Base-by-base conservation (phyloP, 352 stramenopile genomes). In the Phytophthora crassamura region DNA sequence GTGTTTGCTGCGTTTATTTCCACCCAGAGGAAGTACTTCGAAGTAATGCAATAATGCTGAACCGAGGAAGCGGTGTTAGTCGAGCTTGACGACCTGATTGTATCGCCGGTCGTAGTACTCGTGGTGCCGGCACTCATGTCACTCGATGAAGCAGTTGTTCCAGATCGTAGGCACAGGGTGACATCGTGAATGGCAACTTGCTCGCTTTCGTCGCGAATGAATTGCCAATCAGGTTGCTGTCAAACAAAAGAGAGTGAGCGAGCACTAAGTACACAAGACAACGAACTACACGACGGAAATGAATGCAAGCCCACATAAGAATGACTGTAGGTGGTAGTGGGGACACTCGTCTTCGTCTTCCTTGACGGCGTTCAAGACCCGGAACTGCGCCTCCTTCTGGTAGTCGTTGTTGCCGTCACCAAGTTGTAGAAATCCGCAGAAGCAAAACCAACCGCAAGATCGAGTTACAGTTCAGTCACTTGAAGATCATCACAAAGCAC, bases 331-430 rank as follows among this genome's bases (percentile, higher is more conserved):
- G 89, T 66, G 7, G 69, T 53, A 20, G 50, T 34, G 9, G 79
- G 82, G 25, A 90, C 74, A 18, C 60, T 71, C 1, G 75, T 80
- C 38, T n/a, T n/a, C n/a, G n/a, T n/a, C n/a, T n/a, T n/a, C n/a
- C n/a, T n/a, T n/a, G n/a, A n/a, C n/a, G n/a, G n/a, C n/a, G n/a
- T n/a, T n/a, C n/a, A n/a, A n/a, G n/a, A n/a, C n/a, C n/a, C n/a
- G n/a, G n/a, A n/a, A n/a, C n/a, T n/a, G n/a, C n/a, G n/a, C n/a
- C n/a, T n/a, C n/a, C n/a, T n/a, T n/a, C n/a, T n/a, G n/a, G n/a
- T 89, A 57, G 9, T 77, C 69, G 50, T 90, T 90, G 25, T 69
- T 50, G 4, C 79, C 80, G n/a, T n/a, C n/a, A n/a, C n/a, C n/a
- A n/a, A n/a, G n/a, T n/a, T n/a, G n/a, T 15, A 88, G 40, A 59